Evolutionary conservation across 2,329 filamentous ascomycete species (phyloP).

Genomic region (Cyanodermella asteris): DNA sequence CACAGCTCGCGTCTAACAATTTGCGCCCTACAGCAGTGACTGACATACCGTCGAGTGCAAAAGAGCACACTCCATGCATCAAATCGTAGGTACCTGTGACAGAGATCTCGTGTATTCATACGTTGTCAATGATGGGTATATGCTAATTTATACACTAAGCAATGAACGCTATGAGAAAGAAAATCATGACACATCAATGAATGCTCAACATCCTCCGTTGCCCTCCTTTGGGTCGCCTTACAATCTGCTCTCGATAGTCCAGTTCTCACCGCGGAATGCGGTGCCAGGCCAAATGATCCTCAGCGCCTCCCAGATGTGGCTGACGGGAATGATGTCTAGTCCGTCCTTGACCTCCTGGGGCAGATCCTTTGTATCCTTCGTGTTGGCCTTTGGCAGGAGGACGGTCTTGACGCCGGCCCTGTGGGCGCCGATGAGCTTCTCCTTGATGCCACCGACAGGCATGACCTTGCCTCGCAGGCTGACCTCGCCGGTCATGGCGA

Average conservation of each 20-base stretch:
- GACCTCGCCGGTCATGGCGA: constrained; percentile 78
- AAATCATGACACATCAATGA: too few relatives aligned
- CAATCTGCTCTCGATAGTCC: constrained; percentile 58
- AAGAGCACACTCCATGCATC: too few relatives aligned
- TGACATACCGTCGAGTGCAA: too few relatives aligned
- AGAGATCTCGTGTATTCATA: too few relatives aligned
- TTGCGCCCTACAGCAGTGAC: too few relatives aligned
- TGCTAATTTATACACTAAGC: too few relatives aligned
- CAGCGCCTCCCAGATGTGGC: constrained; percentile 70
- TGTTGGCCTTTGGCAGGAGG: constrained; percentile 65
- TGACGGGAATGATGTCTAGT: constrained; percentile 71
- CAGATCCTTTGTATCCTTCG: constrained; percentile 79
- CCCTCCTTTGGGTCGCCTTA: too few relatives aligned
- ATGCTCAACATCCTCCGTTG: too few relatives aligned
- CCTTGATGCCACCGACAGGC: constrained; percentile 92
- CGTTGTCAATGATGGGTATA: too few relatives aligned
- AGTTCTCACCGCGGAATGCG: constrained; percentile 66
- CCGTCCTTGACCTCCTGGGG: constrained; percentile 75
- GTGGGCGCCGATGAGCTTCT: constrained; percentile 89
- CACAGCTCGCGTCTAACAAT: too few relatives aligned
- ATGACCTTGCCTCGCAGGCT: constrained; percentile 75
- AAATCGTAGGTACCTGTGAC: too few relatives aligned
- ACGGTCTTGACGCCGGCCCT: constrained; percentile 90
- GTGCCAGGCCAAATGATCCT: constrained; percentile 81
- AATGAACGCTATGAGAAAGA: too few relatives aligned